These are phyloP conservation scores for Amauroascus verrucosus DNA, from an alignment of 2,329 filamentous ascomycete genomes.

Conservation along the genomic window DNA sequence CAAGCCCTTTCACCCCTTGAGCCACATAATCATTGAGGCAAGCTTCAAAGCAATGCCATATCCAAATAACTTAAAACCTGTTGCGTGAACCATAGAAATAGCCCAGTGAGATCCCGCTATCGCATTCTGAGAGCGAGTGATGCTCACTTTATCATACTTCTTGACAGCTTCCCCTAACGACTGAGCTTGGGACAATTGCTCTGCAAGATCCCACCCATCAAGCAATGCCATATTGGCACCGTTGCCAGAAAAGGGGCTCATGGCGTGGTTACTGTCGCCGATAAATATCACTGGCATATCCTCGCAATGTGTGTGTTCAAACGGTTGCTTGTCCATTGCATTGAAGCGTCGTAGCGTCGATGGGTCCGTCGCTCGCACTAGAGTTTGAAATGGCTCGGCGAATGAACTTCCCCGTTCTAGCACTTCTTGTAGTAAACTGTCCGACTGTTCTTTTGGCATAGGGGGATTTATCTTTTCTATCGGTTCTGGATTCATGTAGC, in stretches of 20 bases:
- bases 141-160: constrained; percentile 31
- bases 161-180: constrained; percentile 23
- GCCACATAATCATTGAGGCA: not conserved
- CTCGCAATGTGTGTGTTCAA: constrained; percentile 28
- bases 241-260: constrained; percentile 42
- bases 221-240: constrained; percentile 42
- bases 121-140: constrained; percentile 24
- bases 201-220: constrained; percentile 41
- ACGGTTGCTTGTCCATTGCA: constrained; percentile 38
- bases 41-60: constrained; percentile 8
- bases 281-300: constrained; percentile 35
- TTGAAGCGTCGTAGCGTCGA: constrained; percentile 33
- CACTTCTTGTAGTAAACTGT: constrained; percentile 16
- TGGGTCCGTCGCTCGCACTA: constrained; percentile 34
- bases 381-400: constrained; percentile 32
- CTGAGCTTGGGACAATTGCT: constrained; percentile 26
- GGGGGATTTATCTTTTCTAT: constrained; percentile 14
- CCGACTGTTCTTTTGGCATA: constrained; percentile 12
- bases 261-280: constrained; percentile 43
- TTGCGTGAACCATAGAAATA: constrained; percentile 12
- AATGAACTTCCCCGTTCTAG: constrained; percentile 29
- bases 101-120: constrained; percentile 11
- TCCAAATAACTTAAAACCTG: constrained; percentile 6
- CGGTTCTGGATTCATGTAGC: constrained; percentile 19
- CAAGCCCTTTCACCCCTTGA: not conserved